These are phyloP conservation scores for Claviceps lovelessii DNA, from an alignment of 2,329 filamentous ascomycete species.

Conservation along the genomic window DNA sequence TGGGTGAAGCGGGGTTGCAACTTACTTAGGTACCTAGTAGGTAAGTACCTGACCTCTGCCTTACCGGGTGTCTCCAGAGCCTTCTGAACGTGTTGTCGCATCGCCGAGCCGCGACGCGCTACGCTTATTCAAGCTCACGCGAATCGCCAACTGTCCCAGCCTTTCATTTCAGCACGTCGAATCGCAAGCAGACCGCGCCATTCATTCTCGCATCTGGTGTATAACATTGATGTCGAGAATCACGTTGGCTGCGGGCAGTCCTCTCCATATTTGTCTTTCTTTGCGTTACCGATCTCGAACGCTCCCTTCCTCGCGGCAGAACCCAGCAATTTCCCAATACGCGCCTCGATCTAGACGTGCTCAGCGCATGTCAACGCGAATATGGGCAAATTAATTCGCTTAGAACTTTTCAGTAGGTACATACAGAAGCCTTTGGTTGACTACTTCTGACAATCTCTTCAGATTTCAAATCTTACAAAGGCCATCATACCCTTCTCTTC, in stretches of 20 bases:
- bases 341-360: not conserved
- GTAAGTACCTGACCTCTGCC: no score
- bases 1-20: not conserved
- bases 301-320: not conserved
- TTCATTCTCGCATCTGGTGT: not conserved
- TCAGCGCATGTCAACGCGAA: slow-evolving; percentile 19
- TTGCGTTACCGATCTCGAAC: not conserved
- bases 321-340: not conserved
- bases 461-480: slow-evolving; percentile 99
- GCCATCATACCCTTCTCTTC: slow-evolving; percentile 84
- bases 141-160: not conserved
- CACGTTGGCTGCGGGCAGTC: not conserved
- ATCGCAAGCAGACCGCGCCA: not conserved
- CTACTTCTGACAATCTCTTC: slow-evolving; percentile 6
- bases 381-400: slow-evolving; percentile 92
- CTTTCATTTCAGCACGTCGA: not conserved
- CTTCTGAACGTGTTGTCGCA: not conserved
- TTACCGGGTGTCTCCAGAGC: not conserved
- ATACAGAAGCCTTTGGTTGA: not conserved
- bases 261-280: not conserved
- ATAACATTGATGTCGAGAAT: not conserved
- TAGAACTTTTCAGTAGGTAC: slow-evolving; percentile 78
- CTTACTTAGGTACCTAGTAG: no score
- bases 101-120: not conserved
- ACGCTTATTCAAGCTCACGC: not conserved